phyloP scores from a whole-genome alignment of 306 rosid species.

The Nissolia schottii region DNA sequence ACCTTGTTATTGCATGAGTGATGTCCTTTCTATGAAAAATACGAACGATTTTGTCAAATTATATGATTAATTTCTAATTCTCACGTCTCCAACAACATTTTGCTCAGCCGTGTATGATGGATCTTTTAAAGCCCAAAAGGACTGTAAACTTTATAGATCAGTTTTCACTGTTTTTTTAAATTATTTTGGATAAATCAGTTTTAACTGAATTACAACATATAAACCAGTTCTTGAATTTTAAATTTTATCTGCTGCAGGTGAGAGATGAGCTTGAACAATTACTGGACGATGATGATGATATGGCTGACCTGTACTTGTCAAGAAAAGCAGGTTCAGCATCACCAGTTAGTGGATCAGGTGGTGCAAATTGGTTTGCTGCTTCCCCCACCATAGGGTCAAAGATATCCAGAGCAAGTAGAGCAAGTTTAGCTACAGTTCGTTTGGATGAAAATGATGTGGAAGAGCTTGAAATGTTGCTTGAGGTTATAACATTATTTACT shows the following conservation, averaged over 20 bases:
- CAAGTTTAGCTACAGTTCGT: conserved; percentile 63
- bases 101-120: neutral
- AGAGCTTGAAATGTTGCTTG: conserved; percentile 94
- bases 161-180: conserved; percentile 4
- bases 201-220: neutral
- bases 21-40: neutral
- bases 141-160: conserved; percentile 6
- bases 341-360: conserved; percentile 66
- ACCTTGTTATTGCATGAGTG: neutral
- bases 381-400: conserved; percentile 79
- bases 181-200: conserved; percentile 20
- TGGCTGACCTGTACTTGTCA: conserved; percentile 94
- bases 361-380: conserved; percentile 55
- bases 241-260: conserved; percentile 33
- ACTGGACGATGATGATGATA: conserved; percentile 90
- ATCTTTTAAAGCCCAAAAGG: neutral
- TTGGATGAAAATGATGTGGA: conserved; percentile 88
- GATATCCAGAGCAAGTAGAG: conserved; percentile 82
- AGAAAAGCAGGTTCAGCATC: conserved; percentile 74
- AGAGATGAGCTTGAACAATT: conserved; percentile 95
- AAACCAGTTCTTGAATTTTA: conserved; percentile 24
- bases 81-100: neutral
- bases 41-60: neutral
- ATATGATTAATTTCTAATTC: neutral
- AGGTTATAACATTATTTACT: conserved; percentile 44